Evolutionary conservation across 2,329 filamentous ascomycete genomes (phyloP), one percentile per base, ranked within the genome.

Genomic region (Polychaeton citri): DNA sequence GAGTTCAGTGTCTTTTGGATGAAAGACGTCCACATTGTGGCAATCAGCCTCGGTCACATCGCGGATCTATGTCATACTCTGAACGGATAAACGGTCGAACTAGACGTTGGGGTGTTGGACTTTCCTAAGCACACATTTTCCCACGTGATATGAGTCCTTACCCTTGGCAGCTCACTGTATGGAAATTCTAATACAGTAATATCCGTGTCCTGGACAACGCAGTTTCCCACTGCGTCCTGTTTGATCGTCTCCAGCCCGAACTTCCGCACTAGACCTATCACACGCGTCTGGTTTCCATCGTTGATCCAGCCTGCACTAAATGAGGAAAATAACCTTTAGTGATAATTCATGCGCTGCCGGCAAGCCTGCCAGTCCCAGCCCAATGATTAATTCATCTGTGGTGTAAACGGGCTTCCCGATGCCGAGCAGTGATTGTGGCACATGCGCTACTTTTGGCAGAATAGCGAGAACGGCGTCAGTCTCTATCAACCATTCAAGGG

Each of bases 281-380:
- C 62, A 2, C 54, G 53, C 18, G 45, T 54, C 42, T 76, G 71
- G 34, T 63, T 70, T 1, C 55, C 63, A 35, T 74, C 66, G 42
- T 77, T 76, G 42, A 76, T 66, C 73, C 72, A 76, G 0, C 68
- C 70, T 0, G 70, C 73, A 3, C 72, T 72, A 0, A 74, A n/a
- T n/a, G 47, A 17, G 76, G 72, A 6, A 65, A 57, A 0, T 54
- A 40, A 0, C 63, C 64, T 2, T 49, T 51, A 19, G 38, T 10
- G 47, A 39, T 10, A 55, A 19, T 19, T 52, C 44, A 4, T 47
- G 39, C 8, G 55, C 53, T 12, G 54, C 43, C 18, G 44, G 41
- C 4, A 58, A 43, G 6, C 55, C 54, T 21, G 43, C 46, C 5
- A 57, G 41, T 0, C 55, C 55, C 8, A 52, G 54, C 8, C 55